These are phyloP conservation scores for Exophiala spinifera DNA, from an alignment of 2,329 filamentous ascomycete species.

Conservation along the genomic window DNA sequence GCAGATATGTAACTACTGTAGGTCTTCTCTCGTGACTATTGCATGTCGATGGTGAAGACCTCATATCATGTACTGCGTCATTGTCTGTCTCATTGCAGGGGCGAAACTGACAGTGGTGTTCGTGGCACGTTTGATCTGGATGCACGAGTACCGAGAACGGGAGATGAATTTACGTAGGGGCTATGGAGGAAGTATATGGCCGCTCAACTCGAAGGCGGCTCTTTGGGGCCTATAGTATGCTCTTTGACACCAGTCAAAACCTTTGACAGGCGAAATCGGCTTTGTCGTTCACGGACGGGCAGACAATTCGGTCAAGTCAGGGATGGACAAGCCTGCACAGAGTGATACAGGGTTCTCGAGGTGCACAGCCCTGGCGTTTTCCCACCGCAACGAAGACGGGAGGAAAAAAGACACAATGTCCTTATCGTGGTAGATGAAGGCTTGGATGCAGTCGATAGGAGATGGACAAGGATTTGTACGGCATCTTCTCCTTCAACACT, in stretches of 20 bases:
- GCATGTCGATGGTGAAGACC: no score
- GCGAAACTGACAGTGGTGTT: no score
- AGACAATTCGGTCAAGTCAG: not conserved
- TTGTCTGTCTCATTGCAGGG: no score
- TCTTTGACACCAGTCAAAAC: not conserved
- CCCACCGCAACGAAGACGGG: not conserved
- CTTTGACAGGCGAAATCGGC: not conserved
- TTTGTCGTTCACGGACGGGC: not conserved
- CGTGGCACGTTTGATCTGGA: no score
- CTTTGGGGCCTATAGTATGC: not conserved
- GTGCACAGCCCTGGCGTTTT: not conserved
- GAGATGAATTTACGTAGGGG: not conserved
- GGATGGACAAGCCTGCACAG: not conserved
- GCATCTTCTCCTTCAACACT: no score
- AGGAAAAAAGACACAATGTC: slow-evolving; percentile 2
- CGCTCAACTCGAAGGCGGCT: not conserved
- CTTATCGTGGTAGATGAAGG: not conserved
- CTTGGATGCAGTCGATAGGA: no score
- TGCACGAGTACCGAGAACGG: not conserved
- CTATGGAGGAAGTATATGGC: no score
- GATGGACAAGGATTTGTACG: no score
- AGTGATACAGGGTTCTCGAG: not conserved
- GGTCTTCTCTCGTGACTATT: no score
- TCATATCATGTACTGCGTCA: no score
- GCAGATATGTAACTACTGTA: not conserved